Evolutionary conservation across 169 alveolate species (phyloP), one percentile per base, ranked within the genome.

Genomic region (Plasmodium ovale): DNA sequence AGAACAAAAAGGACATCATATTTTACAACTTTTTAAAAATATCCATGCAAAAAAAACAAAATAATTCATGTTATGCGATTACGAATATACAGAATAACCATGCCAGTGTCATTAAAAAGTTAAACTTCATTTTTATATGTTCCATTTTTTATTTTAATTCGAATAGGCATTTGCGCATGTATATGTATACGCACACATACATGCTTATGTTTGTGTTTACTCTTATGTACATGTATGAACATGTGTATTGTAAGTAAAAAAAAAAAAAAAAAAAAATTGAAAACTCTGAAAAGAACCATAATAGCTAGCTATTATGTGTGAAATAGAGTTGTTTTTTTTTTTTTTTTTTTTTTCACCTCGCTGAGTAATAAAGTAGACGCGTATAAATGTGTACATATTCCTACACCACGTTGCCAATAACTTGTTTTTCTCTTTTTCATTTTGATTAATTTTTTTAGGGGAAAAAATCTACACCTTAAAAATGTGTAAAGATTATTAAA

Each of bases 271-370:
- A 74, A 74, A 60, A 74, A 35, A 25, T 23, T 44, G 39, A 21
- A 60, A 25, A 59, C 53, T 62, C 23, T 29, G 67, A 74, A 60
- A 74, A 25, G 47, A 25, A 16, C n/a, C 16, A 16, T 7, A 51
- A 16, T 64, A 74, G 74, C 88, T 74, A 74, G 74, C 88, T 74
- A n/a, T 59, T 60, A 16, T 19, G 19, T 47, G 47, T 49, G 21
- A 65, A 65, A 35, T 65, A 21, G 29, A 14, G 37, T 74, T 74
- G 21, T 27, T 59, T 23, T 42, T 19, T 35, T 67, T 67, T 3
- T 1, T 64, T 64, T 64, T 72, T 59, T 56, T 21, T 49, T 72
- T 72, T 27, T 72, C 47, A 16, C 29, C 16, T 67, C 14, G 16
- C 56, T 47, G 56, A 47, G 2, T 47, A 47, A 14, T 14, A 47